Conservation (phyloP, 768 basidiomycete species). For the Suillus sp. region DNA sequence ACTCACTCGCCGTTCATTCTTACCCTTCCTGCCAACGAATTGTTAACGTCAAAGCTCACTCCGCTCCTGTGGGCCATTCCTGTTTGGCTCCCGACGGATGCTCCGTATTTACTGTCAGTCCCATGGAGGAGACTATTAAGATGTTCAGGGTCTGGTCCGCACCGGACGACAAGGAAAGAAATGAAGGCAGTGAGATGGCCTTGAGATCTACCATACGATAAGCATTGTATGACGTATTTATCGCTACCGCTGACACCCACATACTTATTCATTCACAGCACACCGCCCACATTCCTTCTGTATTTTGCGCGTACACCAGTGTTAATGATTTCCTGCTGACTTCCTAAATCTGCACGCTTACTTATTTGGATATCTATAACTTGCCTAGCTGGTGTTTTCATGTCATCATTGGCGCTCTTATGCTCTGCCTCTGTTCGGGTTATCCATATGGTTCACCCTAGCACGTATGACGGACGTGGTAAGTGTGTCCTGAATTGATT, state of each 20-base stretch:
- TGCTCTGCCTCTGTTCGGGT: not conserved
- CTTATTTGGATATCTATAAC: not conserved
- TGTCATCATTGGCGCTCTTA: not conserved
- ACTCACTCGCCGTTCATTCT: conserved; percentile 49
- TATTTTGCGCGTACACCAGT: conserved; percentile 5
- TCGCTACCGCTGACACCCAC: conserved; percentile 12
- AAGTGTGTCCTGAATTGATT: not conserved
- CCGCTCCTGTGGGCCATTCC: conserved; percentile 55
- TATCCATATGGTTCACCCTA: not conserved
- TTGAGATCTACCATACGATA: conserved; percentile 32
- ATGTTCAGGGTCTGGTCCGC: conserved; percentile 69
- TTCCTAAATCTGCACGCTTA: not conserved
- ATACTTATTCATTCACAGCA: conserved; percentile 14
- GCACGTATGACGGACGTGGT: not conserved
- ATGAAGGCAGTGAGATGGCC: conserved; percentile 24
- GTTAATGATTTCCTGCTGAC: conserved; percentile 3
- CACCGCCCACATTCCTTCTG: not conserved
- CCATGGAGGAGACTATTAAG: conserved; percentile 67
- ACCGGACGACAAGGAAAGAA: conserved; percentile 21
- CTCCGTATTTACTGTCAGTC: conserved; percentile 63
- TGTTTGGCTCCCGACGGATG: conserved; percentile 66
- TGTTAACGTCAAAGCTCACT: conserved; percentile 58
- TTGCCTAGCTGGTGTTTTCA: no score
- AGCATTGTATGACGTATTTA: conserved; percentile 11
- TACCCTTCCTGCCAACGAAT: conserved; percentile 57